phyloP scores from a whole-genome alignment of 2,329 filamentous ascomycete species.

The Penicillium sp. region DNA sequence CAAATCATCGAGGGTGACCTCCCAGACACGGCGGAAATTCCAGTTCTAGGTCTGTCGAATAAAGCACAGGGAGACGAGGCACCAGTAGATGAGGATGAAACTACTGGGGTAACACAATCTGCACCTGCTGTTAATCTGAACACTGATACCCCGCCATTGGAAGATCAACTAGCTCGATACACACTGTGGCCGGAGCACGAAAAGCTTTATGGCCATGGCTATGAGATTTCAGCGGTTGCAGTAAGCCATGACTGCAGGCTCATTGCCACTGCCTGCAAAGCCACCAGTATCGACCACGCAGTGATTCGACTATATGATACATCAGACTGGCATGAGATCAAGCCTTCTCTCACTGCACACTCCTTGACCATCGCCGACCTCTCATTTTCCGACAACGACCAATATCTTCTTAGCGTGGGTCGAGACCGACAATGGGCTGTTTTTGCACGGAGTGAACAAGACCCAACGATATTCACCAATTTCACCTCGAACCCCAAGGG shows the following conservation, averaged over 20 bases:
- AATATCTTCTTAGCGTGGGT: constrained; percentile 79
- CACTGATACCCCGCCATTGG: constrained; percentile 73
- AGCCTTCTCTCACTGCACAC: constrained; percentile 79
- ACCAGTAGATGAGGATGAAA: constrained; percentile 34
- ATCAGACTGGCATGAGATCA: constrained; percentile 79
- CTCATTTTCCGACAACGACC: constrained; percentile 73
- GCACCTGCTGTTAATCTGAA: constrained; percentile 46
- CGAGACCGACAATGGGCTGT: constrained; percentile 89
- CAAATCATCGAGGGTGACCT: constrained; percentile 47
- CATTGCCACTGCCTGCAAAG: constrained; percentile 89
- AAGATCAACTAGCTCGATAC: constrained; percentile 84
- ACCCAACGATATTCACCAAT: constrained; percentile 54
- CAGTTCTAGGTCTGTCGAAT: constrained; percentile 91
- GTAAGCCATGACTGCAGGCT: constrained; percentile 71
- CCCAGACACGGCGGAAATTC: constrained; percentile 90
- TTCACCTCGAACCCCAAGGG: constrained; percentile 73
- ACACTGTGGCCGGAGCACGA: constrained; percentile 95
- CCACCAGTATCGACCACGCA: constrained; percentile 88
- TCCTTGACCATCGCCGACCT: constrained; percentile 81
- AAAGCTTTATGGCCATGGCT: constrained; percentile 96
- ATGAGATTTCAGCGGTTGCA: constrained; percentile 88
- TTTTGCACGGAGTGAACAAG: constrained; percentile 58
- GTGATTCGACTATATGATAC: constrained; percentile 92
- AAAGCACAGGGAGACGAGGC: constrained; percentile 68
- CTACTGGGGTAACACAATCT: constrained; percentile 39